These are phyloP conservation scores for Umbelopsis vinacea DNA, from an alignment of 192 early-diverging fungal genomes.

Conservation along the genomic window DNA sequence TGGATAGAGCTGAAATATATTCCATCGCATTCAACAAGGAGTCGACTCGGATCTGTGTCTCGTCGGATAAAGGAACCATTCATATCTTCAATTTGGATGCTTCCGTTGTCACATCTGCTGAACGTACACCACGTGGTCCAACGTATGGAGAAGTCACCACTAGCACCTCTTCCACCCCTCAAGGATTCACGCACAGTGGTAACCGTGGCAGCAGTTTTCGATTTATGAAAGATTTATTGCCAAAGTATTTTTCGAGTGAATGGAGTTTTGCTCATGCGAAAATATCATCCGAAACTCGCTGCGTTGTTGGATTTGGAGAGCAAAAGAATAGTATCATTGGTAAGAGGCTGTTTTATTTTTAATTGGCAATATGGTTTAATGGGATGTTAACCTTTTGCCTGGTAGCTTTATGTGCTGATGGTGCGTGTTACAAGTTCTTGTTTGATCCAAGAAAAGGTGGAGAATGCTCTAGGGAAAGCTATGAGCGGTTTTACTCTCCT, in stretches of 20 bases:
- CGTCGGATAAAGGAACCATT: conserved; percentile 91
- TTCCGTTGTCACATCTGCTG: conserved; percentile 39
- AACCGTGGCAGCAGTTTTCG: conserved; percentile 54
- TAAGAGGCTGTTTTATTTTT: conserved; percentile 25
- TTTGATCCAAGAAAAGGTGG: conserved; percentile 79
- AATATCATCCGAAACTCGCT: conserved; percentile 76
- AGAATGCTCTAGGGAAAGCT: conserved; percentile 61
- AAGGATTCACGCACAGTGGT: conserved; percentile 45
- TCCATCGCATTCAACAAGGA: conserved; percentile 86
- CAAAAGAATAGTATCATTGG: conserved; percentile 78
- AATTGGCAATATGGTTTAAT: too few species aligned
- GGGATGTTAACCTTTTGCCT: neutral
- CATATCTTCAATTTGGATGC: conserved; percentile 90
- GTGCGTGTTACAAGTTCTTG: conserved; percentile 83
- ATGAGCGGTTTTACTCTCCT: conserved; percentile 44
- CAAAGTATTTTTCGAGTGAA: conserved; percentile 94
- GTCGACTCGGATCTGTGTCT: conserved; percentile 78
- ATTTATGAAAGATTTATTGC: conserved; percentile 84
- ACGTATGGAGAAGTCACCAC: conserved; percentile 56
- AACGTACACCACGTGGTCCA: conserved; percentile 50
- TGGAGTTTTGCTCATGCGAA: conserved; percentile 93
- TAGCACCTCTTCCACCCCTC: conserved; percentile 12
- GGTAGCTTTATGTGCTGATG: conserved; percentile 83
- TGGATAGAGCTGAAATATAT: conserved; percentile 88
- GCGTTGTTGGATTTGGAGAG: conserved; percentile 80